Evolutionary conservation across 139 green algal genomes (phyloP), one percentile per base, ranked within the genome.

Genomic region (Eudorina sp.): DNA sequence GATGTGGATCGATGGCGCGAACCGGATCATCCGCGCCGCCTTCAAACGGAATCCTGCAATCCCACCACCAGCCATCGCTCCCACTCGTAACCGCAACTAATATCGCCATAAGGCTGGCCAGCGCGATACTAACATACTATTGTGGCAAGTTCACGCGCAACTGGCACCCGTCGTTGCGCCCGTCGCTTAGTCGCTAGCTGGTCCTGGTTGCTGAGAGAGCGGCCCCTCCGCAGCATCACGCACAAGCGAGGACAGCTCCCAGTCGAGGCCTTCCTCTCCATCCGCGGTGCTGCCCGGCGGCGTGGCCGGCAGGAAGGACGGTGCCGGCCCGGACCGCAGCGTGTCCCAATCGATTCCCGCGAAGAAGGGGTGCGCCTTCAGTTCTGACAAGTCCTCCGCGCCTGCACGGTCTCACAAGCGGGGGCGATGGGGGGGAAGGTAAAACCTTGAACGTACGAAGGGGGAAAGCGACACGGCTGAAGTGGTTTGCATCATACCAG

Each of bases 341-440:
- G 29, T 70, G 3, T 36, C 62, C 93, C 93, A 96, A 38, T 91
- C 55, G 23, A 95, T 82, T 43, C 86, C 90, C 5, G 58, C 83
- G 75, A 97, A 97, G 90, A 97, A 97, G 21, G 85, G 83, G 85
- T 97, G 95, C 1, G 58, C 68, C 72, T 92, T 91, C 9, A 97
- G 82, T 79, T 96, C 93, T 0, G 69, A 77, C 18, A 97, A 31
- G 91, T 93, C 90, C 1, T 43, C 16, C 1, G 94, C 90, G n/a
- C 94, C 94, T 87, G 58, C 18, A 19, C 41, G 40, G 21, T 46
- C 14, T 0, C 34, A 34, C 1, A 21, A 19, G n/a, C 6, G 29
- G 74, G 40, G 40, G 40, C 19, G 34, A 36, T 60, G 45, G 25
- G 25, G 45, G 41, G 14, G 40, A 4, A 11, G 25, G 72, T 23